Evolutionary conservation across 2,329 filamentous ascomycete genomes (phyloP).

Genomic region (Penicillium sp.): DNA sequence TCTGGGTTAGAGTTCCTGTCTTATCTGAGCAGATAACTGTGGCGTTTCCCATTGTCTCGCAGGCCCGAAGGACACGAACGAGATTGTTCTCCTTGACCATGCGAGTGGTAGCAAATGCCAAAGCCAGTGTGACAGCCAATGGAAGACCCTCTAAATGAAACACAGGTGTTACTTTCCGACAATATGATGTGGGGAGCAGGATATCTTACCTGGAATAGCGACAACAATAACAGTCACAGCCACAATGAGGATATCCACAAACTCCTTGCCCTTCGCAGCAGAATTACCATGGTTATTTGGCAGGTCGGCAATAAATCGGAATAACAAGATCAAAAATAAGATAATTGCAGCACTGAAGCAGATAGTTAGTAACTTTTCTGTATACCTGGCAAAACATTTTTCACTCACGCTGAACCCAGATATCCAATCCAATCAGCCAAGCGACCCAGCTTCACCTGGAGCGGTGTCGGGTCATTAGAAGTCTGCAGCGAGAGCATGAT

Average conservation of each 20-base stretch:
- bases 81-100: conserved; percentile 79
- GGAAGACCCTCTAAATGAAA: conserved; percentile 63
- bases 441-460: conserved; percentile 73
- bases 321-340: conserved; percentile 81
- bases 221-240: conserved; percentile 79
- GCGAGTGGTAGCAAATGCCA: conserved; percentile 74
- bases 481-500: conserved; percentile 74
- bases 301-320: conserved; percentile 76
- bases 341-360: conserved; percentile 62
- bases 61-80: conserved; percentile 73
- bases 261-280: conserved; percentile 74
- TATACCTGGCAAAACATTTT: not conserved
- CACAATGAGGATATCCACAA: conserved; percentile 74
- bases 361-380: conserved; percentile 6
- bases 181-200: conserved; percentile 34
- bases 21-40: conserved; percentile 81
- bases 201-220: conserved; percentile 60
- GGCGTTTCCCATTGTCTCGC: conserved; percentile 79
- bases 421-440: conserved; percentile 78
- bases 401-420: conserved; percentile 63
- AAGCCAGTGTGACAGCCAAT: conserved; percentile 72
- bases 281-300: conserved; percentile 51
- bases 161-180: not conserved
- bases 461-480: conserved; percentile 71
- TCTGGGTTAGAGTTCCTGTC: conserved; percentile 72